Evolutionary conservation across 495 filamentous ascomycete genomes (phyloP).

Genomic region (Parathielavia hyrcaniae): DNA sequence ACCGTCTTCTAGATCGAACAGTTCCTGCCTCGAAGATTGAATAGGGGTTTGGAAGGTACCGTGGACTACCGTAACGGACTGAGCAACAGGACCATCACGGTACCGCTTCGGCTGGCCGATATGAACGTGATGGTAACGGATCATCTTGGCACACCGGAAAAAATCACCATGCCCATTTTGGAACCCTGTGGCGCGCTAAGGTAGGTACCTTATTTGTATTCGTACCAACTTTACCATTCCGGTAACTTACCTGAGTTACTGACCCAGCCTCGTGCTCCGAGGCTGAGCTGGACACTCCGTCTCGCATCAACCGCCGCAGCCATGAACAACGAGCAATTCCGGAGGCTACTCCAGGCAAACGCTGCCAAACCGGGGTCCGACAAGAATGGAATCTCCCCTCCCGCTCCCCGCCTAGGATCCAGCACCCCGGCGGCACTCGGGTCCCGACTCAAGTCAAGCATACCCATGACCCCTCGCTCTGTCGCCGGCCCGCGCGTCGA

Average conservation of each 20-base stretch:
- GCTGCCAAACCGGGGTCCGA: slow-evolving; percentile 33
- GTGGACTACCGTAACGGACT: too few relatives aligned
- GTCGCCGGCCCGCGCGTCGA: slow-evolving; percentile 55
- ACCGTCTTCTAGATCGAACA: too few relatives aligned
- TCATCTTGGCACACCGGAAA: too few relatives aligned
- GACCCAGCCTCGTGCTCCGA: slow-evolving; percentile 2
- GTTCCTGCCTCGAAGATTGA: too few relatives aligned
- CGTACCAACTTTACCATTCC: too few relatives aligned
- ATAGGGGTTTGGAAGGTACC: too few relatives aligned
- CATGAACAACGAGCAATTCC: slow-evolving; percentile 98
- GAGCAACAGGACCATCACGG: too few relatives aligned
- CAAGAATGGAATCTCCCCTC: slow-evolving; percentile 36
- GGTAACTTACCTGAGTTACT: too few relatives aligned
- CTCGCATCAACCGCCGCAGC: not conserved
- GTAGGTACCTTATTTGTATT: not conserved
- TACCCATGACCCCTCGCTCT: slow-evolving; percentile 82
- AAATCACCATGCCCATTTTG: too few relatives aligned
- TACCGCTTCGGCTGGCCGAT: too few relatives aligned
- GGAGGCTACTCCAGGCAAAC: slow-evolving; percentile 64
- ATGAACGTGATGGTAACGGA: too few relatives aligned
- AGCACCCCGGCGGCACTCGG: slow-evolving; percentile 46
- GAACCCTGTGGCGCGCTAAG: too few relatives aligned
- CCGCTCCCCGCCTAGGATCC: slow-evolving; percentile 24
- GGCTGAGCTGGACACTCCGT: not conserved
- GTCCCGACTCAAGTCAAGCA: slow-evolving; percentile 63